Conservation (phyloP, 2,329 filamentous ascomycete species). For the Ascochyta lentis region DNA sequence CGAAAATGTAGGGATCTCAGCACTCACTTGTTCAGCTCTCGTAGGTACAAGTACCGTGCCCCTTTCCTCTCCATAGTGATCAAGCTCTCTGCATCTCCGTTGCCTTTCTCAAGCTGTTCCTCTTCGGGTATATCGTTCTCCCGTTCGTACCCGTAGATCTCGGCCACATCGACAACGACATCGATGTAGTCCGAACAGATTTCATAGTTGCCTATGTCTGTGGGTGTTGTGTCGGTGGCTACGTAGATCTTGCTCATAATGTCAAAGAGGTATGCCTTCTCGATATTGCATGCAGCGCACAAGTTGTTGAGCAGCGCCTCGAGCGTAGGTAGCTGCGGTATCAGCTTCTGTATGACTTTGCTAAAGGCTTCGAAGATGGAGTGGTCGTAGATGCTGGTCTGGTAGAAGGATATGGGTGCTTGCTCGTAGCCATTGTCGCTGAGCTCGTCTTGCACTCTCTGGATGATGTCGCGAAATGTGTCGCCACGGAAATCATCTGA, state of each 20-base stretch:
- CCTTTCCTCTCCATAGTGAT: constrained; percentile 66
- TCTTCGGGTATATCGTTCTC: constrained; percentile 25
- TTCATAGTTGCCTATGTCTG: constrained; percentile 95
- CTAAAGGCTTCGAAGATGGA: constrained; percentile 98
- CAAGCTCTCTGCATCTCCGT: constrained; percentile 66
- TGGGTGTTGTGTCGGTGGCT: constrained; percentile 89
- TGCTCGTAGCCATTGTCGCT: constrained; percentile 93
- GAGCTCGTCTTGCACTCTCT: constrained; percentile 94
- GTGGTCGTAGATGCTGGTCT: constrained; percentile 98
- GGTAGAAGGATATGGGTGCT: constrained; percentile 90
- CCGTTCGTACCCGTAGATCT: constrained; percentile 84
- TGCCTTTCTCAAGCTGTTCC: constrained; percentile 50
- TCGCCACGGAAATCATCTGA: constrained; percentile 96
- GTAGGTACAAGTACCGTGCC: constrained; percentile 67
- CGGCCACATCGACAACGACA: constrained; percentile 95
- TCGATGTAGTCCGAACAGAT: constrained; percentile 99
- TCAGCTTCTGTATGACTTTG: constrained; percentile 97
- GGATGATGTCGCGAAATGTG: constrained; percentile 94
- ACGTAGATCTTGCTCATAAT: constrained; percentile 99
- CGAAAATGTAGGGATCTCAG: neutral
- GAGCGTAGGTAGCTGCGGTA: constrained; percentile 89
- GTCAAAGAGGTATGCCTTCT: constrained; percentile 98
- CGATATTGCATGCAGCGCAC: constrained; percentile 90
- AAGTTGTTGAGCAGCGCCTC: constrained; percentile 94
- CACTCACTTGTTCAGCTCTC: constrained; percentile 70